Percentiles rank a stretch among this genome's conserved stretches.
Conservation (phyloP, 148 eudicot species). For the Rhododendron williamsianum region DNA sequence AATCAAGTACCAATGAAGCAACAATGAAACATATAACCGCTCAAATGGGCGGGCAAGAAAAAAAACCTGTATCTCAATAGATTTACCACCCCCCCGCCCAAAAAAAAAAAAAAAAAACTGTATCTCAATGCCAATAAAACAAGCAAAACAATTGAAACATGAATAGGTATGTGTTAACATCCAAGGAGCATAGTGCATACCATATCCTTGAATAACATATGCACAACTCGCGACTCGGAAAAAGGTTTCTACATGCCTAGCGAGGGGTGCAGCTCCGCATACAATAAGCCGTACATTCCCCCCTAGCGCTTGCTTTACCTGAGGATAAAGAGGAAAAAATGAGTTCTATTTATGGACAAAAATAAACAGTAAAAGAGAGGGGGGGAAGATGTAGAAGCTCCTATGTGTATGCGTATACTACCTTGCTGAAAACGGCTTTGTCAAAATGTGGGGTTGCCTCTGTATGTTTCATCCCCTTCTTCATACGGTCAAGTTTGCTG, state of each 20-base stretch:
- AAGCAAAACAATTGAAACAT: neutral
- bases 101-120: too few species aligned
- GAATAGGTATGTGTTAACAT: neutral
- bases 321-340: constrained; percentile 10
- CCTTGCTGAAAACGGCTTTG: constrained; percentile 82
- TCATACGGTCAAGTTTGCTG: constrained; percentile 74
- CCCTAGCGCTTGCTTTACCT: constrained; percentile 88
- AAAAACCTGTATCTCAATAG: neutral
- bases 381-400: neutral
- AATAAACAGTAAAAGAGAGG: neutral
- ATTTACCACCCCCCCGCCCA: too few species aligned
- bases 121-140: neutral
- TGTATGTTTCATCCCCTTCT: constrained; percentile 59
- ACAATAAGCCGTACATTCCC: constrained; percentile 80
- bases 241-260: constrained; percentile 81
- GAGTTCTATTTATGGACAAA: neutral
- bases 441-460: constrained; percentile 78
- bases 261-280: constrained; percentile 99
- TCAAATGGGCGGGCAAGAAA: neutral
- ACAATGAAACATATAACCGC: neutral
- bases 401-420: constrained; percentile 16
- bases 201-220: constrained; percentile 96
- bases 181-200: constrained; percentile 30
- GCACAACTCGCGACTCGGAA: constrained; percentile 64
- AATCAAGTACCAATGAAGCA: neutral